A percentile compares a stretch with the other conserved stretches of the same genome.
phyloP scores from a whole-genome alignment of 352 stramenopile genomes.

The Phytopythium litorale region DNA sequence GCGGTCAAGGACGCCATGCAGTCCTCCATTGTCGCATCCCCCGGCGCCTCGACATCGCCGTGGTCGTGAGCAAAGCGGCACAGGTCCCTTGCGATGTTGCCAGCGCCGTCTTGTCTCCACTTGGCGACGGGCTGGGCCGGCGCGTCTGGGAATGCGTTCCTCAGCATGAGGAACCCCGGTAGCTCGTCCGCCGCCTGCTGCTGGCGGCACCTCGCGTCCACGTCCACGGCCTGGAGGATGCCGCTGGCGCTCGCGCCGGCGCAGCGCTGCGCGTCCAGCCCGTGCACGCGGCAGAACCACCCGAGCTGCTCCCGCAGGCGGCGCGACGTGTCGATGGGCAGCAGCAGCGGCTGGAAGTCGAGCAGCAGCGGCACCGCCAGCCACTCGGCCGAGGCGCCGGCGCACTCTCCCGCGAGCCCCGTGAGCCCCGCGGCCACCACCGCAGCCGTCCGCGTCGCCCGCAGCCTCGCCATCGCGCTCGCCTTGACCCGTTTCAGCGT shows the following conservation, averaged over 20 bases:
- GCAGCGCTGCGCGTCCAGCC: conserved; percentile 20
- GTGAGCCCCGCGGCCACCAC: background rate
- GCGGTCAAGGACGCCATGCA: conserved; percentile 18
- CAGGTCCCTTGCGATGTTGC: conserved; percentile 38
- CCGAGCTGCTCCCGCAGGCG: conserved; percentile 26
- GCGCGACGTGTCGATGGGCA: conserved; percentile 26
- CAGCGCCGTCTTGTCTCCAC: conserved; percentile 34
- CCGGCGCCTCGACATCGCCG: background rate
- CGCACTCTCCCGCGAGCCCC: background rate
- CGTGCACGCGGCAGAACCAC: conserved; percentile 37
- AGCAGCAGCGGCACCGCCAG: conserved; percentile 39
- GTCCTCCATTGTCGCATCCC: background rate
- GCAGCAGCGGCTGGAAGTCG: conserved; percentile 44
- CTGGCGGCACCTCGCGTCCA: conserved; percentile 22
- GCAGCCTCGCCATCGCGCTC: background rate
- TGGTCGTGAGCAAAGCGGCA: conserved; percentile 24
- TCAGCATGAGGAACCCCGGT: conserved; percentile 38
- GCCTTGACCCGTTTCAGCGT: background rate
- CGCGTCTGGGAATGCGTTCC: conserved; percentile 20
- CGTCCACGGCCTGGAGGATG: conserved; percentile 25
- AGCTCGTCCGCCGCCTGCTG: background rate
- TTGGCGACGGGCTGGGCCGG: background rate
- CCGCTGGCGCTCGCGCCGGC: conserved; percentile 16
- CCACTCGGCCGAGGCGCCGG: conserved; percentile 10
- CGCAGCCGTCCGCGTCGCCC: background rate